Evolutionary conservation across 257 asterid genomes (phyloP).

Genomic region (Solanum chaucha): DNA sequence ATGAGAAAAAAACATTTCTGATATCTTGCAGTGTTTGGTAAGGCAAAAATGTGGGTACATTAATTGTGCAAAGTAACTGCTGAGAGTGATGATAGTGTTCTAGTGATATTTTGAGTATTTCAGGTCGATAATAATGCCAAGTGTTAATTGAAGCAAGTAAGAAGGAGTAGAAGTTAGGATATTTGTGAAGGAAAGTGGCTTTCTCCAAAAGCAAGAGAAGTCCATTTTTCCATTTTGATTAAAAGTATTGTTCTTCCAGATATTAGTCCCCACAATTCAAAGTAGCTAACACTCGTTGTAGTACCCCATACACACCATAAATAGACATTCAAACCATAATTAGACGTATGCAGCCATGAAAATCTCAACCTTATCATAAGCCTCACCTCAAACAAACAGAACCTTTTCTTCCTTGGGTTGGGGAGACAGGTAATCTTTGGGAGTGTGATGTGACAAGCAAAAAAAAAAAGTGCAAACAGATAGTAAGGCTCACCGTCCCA

Average conservation of each 20-base stretch:
- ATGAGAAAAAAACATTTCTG: not conserved
- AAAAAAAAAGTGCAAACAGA: not conserved
- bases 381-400: not conserved
- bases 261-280: not conserved
- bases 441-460: not conserved
- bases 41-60: not conserved
- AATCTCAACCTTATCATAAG: not conserved
- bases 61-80: not conserved
- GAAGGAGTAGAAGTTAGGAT: not conserved
- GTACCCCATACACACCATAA: not conserved
- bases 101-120: not conserved
- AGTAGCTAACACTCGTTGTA: not conserved
- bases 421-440: not conserved
- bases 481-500: conserved; percentile 67
- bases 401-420: not conserved
- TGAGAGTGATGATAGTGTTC: not conserved
- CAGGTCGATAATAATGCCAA: not conserved
- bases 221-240: not conserved
- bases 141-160: not conserved
- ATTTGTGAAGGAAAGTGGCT: not conserved
- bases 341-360: not conserved
- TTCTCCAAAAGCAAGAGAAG: not conserved
- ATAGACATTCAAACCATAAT: not conserved
- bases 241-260: not conserved
- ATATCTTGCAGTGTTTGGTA: not conserved